Evolutionary conservation across 306 rosid species (phyloP).

Genomic region (Canavalia ensiformis): DNA sequence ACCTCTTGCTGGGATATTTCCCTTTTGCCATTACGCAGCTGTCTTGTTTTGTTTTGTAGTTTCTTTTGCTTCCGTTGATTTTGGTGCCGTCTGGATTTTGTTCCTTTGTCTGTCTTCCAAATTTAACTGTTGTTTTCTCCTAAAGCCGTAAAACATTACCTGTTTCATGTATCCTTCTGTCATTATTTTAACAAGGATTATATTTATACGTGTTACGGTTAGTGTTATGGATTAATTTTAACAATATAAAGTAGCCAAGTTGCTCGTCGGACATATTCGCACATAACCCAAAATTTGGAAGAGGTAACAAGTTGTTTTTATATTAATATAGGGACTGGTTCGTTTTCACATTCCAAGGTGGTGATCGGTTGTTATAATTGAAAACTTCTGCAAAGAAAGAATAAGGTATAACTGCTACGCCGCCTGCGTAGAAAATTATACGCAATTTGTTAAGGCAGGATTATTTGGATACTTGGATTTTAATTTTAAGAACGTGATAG

Average conservation of each 20-base stretch:
- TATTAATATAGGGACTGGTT: neutral
- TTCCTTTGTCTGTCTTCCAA: neutral
- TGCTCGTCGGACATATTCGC: neutral
- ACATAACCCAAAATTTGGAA: neutral
- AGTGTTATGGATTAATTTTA: neutral
- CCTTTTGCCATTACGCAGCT: neutral
- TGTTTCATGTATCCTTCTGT: neutral
- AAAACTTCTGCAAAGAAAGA: neutral
- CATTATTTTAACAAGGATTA: slow-evolving; percentile 6
- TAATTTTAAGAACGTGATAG: neutral
- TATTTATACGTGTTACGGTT: neutral
- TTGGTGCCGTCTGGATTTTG: neutral
- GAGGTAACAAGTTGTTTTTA: slow-evolving; percentile 3
- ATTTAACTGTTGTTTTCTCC: neutral
- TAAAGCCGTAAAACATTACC: neutral
- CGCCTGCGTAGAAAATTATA: neutral
- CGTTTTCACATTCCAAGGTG: neutral
- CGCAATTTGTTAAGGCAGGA: neutral
- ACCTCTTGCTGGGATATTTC: neutral
- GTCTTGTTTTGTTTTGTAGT: slow-evolving; percentile 17
- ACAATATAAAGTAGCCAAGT: slow-evolving; percentile 4
- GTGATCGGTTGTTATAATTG: neutral
- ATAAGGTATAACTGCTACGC: neutral
- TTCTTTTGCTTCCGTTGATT: neutral
- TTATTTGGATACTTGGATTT: neutral